phyloP scores from a whole-genome alignment of 179 eudicot species.

The Carnegiea gigantea region DNA sequence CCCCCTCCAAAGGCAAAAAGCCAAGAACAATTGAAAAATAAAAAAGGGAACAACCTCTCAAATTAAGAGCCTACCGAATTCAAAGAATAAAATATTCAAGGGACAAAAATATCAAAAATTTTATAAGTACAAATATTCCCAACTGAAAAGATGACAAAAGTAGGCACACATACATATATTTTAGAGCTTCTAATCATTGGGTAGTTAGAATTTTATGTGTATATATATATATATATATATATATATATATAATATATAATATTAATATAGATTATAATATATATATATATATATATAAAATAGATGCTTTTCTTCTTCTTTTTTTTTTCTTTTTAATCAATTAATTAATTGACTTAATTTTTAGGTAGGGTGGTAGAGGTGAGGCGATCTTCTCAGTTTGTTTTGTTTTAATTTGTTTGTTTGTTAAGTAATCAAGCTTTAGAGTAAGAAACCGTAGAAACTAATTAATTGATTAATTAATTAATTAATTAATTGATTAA shows the following conservation, averaged over 20 bases:
- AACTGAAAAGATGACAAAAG: slow-evolving; percentile 6
- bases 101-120: not conserved
- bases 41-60: slow-evolving; percentile 7
- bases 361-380: not conserved
- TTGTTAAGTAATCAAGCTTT: slow-evolving; percentile 16
- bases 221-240: no score
- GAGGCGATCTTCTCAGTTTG: slow-evolving; percentile 21
- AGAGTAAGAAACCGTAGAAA: not conserved
- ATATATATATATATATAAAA: not conserved
- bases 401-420: slow-evolving; percentile 6
- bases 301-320: slow-evolving; percentile 1
- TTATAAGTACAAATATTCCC: not conserved
- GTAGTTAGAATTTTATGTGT: slow-evolving; percentile 30
- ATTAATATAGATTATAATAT: no score
- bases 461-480: not conserved
- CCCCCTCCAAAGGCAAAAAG: not conserved
- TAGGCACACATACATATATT: slow-evolving; percentile 12
- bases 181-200: slow-evolving; percentile 28
- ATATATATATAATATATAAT: no score
- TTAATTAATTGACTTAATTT: not conserved
- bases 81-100: not conserved
- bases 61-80: slow-evolving; percentile 2
- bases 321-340: not conserved
- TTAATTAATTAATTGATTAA: not conserved
- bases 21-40: not conserved